Evolutionary conservation across 768 basidiomycete species (phyloP).

Genomic region (Boletellus sp.): DNA sequence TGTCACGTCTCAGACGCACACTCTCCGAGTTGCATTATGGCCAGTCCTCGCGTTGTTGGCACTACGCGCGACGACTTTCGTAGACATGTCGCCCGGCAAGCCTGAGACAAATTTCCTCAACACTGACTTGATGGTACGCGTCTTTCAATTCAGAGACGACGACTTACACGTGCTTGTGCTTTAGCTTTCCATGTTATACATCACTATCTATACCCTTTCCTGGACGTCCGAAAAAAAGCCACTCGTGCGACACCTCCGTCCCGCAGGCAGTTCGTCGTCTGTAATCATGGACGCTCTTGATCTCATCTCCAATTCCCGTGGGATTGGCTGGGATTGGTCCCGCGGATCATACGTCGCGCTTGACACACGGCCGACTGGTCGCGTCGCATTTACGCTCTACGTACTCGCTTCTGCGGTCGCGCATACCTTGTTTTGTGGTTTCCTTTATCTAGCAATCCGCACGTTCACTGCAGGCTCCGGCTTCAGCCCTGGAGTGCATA

Average conservation of each 20-base stretch:
- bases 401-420: conserved; percentile 33
- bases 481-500: too few relatives aligned
- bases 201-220: conserved; percentile 9
- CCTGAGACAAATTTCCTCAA: too few relatives aligned
- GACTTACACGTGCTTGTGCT: neutral
- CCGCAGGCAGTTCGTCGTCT: neutral
- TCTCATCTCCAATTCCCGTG: conserved; percentile 50
- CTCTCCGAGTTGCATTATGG: too few relatives aligned
- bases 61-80: too few relatives aligned
- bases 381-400: conserved; percentile 33
- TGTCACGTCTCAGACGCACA: neutral
- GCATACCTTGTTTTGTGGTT: too few relatives aligned
- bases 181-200: conserved; percentile 10
- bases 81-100: too few relatives aligned
- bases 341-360: conserved; percentile 22
- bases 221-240: conserved; percentile 13
- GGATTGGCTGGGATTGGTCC: conserved; percentile 60
- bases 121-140: too few relatives aligned
- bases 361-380: conserved; percentile 42
- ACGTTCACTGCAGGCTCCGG: too few relatives aligned
- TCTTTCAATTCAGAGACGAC: too few relatives aligned
- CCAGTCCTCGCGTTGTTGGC: too few relatives aligned
- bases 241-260: conserved; percentile 10
- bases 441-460: too few relatives aligned
- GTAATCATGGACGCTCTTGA: conserved; percentile 42